Evolutionary conservation across 2,329 filamentous ascomycete genomes (phyloP).

Genomic region (Emericellopsis atlantica): DNA sequence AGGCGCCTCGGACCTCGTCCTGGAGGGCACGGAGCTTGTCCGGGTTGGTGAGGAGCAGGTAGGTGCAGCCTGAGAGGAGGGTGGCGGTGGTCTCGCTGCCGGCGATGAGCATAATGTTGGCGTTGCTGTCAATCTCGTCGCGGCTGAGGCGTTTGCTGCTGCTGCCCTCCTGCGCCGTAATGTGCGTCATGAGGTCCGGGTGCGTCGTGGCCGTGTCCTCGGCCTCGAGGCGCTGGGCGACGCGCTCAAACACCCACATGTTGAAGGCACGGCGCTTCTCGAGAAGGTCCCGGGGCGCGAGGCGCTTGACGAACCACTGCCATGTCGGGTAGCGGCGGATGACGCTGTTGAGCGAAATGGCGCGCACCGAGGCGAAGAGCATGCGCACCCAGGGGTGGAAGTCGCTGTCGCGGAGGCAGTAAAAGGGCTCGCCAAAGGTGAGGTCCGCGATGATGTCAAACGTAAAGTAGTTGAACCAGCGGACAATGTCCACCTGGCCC

Average conservation of each 20-base stretch:
- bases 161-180: not conserved
- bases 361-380: slow-evolving; percentile 4
- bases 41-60: slow-evolving; percentile 17
- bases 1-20: slow-evolving; percentile 1
- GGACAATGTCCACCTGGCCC: not conserved
- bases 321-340: not conserved
- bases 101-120: slow-evolving; percentile 9
- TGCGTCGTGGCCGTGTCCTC: not conserved
- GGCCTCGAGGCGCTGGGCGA: not conserved
- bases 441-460: slow-evolving; percentile 13
- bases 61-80: slow-evolving; percentile 24
- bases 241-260: not conserved
- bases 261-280: not conserved
- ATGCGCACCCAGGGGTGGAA: slow-evolving; percentile 7
- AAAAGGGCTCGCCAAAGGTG: slow-evolving; percentile 12
- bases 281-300: not conserved
- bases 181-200: not conserved
- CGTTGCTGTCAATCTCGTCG: not conserved
- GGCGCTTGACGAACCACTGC: not conserved
- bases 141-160: not conserved
- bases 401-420: slow-evolving; percentile 2
- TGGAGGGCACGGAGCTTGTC: not conserved
- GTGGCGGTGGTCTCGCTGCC: slow-evolving; percentile 34
- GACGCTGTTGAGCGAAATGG: not conserved
- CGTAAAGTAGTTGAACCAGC: slow-evolving; percentile 6